Conservation (phyloP, 345 rosid genomes). For the Ceriops tagal region DNA sequence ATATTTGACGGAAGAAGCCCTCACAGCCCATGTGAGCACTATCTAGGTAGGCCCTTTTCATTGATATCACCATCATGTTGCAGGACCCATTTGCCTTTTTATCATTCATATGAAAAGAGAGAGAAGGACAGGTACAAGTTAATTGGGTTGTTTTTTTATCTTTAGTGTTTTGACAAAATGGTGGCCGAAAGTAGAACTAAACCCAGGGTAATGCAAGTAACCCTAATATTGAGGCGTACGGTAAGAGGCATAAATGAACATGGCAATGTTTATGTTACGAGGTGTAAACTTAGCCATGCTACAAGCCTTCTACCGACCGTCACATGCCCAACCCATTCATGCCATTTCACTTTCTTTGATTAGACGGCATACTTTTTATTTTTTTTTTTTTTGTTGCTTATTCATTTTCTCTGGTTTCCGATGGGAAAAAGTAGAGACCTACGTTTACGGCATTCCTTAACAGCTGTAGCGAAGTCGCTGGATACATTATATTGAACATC, state of each 20-base stretch:
- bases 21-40: slow-evolving; percentile 42
- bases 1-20: slow-evolving; percentile 22
- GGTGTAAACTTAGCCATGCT: not conserved
- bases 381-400: not conserved
- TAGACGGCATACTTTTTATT: slow-evolving; percentile 3
- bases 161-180: too few species aligned
- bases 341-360: slow-evolving; percentile 6
- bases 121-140: not conserved
- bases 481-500: too few species aligned
- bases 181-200: too few species aligned
- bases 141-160: too few species aligned
- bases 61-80: slow-evolving; percentile 7
- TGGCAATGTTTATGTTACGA: too few species aligned
- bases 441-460: slow-evolving; percentile 3
- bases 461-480: too few species aligned
- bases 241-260: not conserved
- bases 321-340: not conserved
- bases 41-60: slow-evolving; percentile 24
- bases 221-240: not conserved
- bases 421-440: not conserved
- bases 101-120: slow-evolving; percentile 5
- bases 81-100: slow-evolving; percentile 14
- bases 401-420: not conserved
- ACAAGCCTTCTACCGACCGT: not conserved
- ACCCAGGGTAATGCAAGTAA: too few species aligned